A percentile compares a stretch with the other conserved stretches of the same genome.
Evolutionary conservation across 176 grass and related monocot species (phyloP).

Genomic region (Raddia guianensis): DNA sequence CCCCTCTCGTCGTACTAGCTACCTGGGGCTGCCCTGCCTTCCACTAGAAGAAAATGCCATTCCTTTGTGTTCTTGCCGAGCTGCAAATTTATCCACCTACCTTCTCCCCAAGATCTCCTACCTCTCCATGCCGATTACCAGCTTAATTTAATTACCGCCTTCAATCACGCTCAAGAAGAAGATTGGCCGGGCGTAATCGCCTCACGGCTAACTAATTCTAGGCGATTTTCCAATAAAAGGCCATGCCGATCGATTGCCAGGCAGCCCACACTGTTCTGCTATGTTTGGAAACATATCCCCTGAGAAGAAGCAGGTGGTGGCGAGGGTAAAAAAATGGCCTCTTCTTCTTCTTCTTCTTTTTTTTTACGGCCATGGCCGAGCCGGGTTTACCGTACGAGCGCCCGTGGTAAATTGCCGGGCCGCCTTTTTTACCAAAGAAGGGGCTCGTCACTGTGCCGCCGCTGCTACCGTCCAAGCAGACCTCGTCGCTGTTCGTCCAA

Average conservation of each 20-base stretch:
- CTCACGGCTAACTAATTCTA: background rate
- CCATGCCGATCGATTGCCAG: background rate
- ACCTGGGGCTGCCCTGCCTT: too few species aligned
- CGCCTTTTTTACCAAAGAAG: conserved; percentile 55
- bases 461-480: conserved; percentile 34
- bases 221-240: conserved; percentile 43
- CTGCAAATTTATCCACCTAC: background rate
- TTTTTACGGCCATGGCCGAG: conserved; percentile 26
- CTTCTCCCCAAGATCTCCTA: background rate
- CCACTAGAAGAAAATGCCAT: conserved; percentile 38
- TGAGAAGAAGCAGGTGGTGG: too few species aligned
- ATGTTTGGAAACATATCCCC: conserved; percentile 44
- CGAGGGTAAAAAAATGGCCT: background rate
- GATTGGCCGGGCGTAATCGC: conserved; percentile 1
- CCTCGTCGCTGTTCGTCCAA: conserved; percentile 41
- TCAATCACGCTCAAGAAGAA: background rate
- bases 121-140: background rate
- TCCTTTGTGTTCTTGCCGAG: conserved; percentile 6
- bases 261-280: conserved; percentile 65
- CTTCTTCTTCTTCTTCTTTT: conserved; percentile 37
- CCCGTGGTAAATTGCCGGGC: conserved; percentile 43
- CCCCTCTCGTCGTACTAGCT: too few species aligned
- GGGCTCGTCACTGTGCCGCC: conserved; percentile 44
- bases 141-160: background rate
- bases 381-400: conserved; percentile 17